phyloP scores from a whole-genome alignment of 2,329 filamentous ascomycete genomes.

The Elsinoe arachidis region DNA sequence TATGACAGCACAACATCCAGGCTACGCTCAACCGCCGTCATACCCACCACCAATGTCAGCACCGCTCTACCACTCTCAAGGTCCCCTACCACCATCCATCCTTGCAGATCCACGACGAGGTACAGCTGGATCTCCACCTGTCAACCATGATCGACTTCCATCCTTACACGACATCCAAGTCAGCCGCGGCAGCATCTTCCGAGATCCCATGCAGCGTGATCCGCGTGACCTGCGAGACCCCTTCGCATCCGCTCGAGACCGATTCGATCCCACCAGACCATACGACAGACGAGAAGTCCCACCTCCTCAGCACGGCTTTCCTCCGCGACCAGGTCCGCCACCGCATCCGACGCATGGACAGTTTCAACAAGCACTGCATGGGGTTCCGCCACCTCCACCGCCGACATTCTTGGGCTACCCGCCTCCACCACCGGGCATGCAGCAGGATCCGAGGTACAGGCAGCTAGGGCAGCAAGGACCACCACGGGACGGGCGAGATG shows the following conservation, averaged over 20 bases:
- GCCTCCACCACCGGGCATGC: constrained; percentile 1
- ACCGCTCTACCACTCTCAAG: constrained; percentile 4
- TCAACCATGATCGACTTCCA: neutral
- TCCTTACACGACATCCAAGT: neutral
- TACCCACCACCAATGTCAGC: constrained; percentile 4
- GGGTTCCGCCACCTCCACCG: neutral
- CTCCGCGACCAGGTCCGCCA: neutral
- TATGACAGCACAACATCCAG: neutral
- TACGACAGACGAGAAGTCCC: neutral
- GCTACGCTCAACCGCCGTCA: neutral
- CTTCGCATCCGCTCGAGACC: neutral
- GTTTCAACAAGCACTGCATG: neutral
- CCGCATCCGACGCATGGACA: neutral
- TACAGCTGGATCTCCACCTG: neutral
- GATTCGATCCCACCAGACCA: neutral
- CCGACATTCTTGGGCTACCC: neutral
- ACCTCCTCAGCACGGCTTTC: neutral
- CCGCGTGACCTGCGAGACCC: neutral
- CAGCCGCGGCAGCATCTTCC: neutral
- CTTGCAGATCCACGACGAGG: neutral
- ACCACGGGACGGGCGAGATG: neutral
- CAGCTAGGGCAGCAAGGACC: neutral
- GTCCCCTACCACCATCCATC: neutral
- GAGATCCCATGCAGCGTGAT: neutral
- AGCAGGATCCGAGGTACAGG: neutral